phyloP scores from a whole-genome alignment of 1,139 yeast genomes.

The Candida smagusa region DNA sequence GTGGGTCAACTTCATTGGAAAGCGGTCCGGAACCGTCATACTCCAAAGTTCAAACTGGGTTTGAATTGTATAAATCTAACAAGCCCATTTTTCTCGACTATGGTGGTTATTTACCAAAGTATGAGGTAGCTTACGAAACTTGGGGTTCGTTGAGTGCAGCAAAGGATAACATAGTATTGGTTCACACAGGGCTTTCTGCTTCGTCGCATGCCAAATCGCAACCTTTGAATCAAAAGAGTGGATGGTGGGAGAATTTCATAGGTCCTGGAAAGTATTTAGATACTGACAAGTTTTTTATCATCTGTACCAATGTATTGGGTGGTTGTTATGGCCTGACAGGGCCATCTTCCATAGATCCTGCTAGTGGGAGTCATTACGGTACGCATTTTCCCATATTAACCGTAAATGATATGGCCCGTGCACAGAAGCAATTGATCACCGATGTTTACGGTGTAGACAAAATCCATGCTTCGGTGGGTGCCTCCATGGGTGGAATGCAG shows the following conservation, averaged over 20 bases:
- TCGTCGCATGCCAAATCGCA: constrained; percentile 94
- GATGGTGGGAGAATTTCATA: constrained; percentile 96
- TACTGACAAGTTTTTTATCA: constrained; percentile 74
- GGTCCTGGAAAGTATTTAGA: constrained; percentile 82
- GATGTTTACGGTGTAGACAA: constrained; percentile 60
- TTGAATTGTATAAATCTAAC: constrained; percentile 51
- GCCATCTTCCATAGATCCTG: constrained; percentile 79
- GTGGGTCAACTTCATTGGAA: constrained; percentile 41
- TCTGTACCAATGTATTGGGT: constrained; percentile 89
- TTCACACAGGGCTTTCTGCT: constrained; percentile 91
- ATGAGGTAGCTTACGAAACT: constrained; percentile 82
- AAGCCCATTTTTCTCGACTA: constrained; percentile 71
- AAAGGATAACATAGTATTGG: constrained; percentile 67
- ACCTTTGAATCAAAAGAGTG: constrained; percentile 61
- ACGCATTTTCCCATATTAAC: constrained; percentile 86
- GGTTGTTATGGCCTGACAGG: constrained; percentile 97
- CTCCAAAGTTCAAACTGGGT: constrained; percentile 68
- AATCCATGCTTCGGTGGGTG: constrained; percentile 80
- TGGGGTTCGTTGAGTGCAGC: constrained; percentile 54
- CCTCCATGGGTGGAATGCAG: constrained; percentile 98
- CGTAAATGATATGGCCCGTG: constrained; percentile 86
- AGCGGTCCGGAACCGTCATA: constrained; percentile 87
- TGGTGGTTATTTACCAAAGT: constrained; percentile 76
- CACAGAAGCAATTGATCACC: constrained; percentile 67
- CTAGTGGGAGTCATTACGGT: constrained; percentile 64